Conservation (phyloP, 345 rosid genomes). For the Rhizophora apiculata region DNA sequence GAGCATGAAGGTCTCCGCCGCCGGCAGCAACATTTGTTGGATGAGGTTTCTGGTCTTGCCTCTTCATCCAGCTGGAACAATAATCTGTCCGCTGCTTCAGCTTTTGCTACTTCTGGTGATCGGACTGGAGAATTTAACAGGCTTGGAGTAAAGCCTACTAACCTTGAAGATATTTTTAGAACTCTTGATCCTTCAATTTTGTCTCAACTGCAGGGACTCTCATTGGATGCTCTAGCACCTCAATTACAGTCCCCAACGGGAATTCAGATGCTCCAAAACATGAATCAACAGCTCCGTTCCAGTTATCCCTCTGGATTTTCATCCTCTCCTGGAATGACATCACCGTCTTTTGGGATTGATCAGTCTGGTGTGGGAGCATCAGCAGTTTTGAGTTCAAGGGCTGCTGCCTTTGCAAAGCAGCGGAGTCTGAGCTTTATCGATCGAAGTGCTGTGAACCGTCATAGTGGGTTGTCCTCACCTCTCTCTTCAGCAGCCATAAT, state of each 20-base stretch:
- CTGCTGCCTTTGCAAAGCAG: slow-evolving; percentile 56
- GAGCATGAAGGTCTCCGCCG: slow-evolving; percentile 34
- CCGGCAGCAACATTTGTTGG: slow-evolving; percentile 40
- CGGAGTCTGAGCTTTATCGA: slow-evolving; percentile 75
- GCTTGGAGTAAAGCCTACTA: slow-evolving; percentile 57
- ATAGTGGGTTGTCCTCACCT: slow-evolving; percentile 36
- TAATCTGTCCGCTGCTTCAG: slow-evolving; percentile 36
- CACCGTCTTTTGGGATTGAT: slow-evolving; percentile 43
- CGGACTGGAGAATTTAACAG: slow-evolving; percentile 44
- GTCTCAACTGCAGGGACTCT: slow-evolving; percentile 42
- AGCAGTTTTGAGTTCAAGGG: slow-evolving; percentile 49
- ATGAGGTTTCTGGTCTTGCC: slow-evolving; percentile 51
- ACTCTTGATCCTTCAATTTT: slow-evolving; percentile 35
- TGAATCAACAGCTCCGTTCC: slow-evolving; percentile 47
- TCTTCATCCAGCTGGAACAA: slow-evolving; percentile 67
- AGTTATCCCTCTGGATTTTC: slow-evolving; percentile 48
- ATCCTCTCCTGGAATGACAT: slow-evolving; percentile 46
- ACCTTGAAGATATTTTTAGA: slow-evolving; percentile 65
- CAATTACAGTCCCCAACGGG: slow-evolving; percentile 43
- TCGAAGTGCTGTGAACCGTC: slow-evolving; percentile 42
- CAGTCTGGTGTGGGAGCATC: slow-evolving; percentile 40
- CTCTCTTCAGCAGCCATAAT: slow-evolving; percentile 29
- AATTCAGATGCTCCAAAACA: slow-evolving; percentile 44
- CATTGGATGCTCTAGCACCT: slow-evolving; percentile 33
- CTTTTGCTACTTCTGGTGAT: slow-evolving; percentile 37